phyloP scores from a whole-genome alignment of 1,284 basidiomycete genomes.

The Cryptococcus neoformans region DNA sequence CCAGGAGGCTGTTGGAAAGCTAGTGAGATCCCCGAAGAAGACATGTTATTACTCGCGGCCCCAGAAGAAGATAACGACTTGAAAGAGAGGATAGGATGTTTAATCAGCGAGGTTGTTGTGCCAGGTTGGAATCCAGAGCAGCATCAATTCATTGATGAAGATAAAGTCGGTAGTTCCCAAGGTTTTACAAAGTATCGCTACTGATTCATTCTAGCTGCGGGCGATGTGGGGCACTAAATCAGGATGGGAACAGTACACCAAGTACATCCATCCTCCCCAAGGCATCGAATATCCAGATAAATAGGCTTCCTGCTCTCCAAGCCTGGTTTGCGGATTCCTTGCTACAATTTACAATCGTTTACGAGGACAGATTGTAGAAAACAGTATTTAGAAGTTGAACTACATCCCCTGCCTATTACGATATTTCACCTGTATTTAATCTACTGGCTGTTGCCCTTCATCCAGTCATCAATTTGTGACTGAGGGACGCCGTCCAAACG shows the following conservation, averaged over 20 bases:
- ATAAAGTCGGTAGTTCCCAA: constrained; percentile 23
- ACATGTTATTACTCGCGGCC: constrained; percentile 19
- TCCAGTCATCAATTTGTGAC: constrained; percentile 70
- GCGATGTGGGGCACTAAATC: constrained; percentile 29
- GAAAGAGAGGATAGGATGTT: constrained; percentile 33
- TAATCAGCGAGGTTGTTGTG: constrained; percentile 45
- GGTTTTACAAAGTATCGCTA: background rate
- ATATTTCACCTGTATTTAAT: background rate
- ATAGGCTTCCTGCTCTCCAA: background rate
- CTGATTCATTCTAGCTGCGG: constrained; percentile 24
- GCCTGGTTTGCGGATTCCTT: no score
- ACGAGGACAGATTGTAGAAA: background rate
- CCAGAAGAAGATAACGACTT: constrained; percentile 7
- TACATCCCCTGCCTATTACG: background rate
- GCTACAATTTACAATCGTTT: no score
- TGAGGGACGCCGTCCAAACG: constrained; percentile 76
- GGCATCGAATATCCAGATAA: constrained; percentile 20
- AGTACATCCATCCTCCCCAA: constrained; percentile 22
- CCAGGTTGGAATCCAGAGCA: constrained; percentile 40
- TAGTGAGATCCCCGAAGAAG: constrained; percentile 39
- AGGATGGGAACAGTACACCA: constrained; percentile 34
- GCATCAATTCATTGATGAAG: constrained; percentile 35
- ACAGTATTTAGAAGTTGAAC: background rate
- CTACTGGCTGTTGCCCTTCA: constrained; percentile 22
- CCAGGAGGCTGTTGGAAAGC: constrained; percentile 49